A percentile compares a stretch with the other conserved stretches of the same genome.
These are phyloP conservation scores for Musa beccarii DNA, from an alignment of 176 grass and related monocot species.

Conservation along the genomic window DNA sequence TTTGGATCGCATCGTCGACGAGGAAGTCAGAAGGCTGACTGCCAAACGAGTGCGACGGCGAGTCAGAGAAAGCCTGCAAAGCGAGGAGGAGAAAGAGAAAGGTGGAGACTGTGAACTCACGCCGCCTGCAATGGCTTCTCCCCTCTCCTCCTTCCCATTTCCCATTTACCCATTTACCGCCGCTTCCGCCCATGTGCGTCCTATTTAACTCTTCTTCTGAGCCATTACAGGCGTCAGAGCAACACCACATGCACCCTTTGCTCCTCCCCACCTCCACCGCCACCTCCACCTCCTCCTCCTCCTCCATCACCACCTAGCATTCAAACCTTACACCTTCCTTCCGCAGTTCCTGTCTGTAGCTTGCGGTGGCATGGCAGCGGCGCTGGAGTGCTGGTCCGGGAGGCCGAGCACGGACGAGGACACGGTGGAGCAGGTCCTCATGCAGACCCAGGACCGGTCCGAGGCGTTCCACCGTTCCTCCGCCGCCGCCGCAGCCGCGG, in stretches of 20 bases:
- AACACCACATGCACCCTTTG: neutral
- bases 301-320: too few species aligned
- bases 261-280: neutral
- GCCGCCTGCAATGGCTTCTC: neutral
- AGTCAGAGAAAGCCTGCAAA: neutral
- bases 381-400: slow-evolving; percentile 95
- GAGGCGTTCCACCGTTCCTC: slow-evolving; percentile 59
- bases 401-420: slow-evolving; percentile 96
- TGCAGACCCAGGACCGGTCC: slow-evolving; percentile 70
- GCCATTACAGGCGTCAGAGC: neutral
- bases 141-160: neutral
- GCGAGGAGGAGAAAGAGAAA: neutral
- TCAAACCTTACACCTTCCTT: too few species aligned
- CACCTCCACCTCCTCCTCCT: too few species aligned
- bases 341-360: too few species aligned
- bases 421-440: slow-evolving; percentile 93
- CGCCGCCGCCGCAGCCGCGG: slow-evolving; percentile 22
- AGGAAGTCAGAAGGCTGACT: neutral
- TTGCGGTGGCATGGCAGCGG: slow-evolving; percentile 53
- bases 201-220: neutral
- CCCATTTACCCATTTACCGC: too few species aligned
- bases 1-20: too few species aligned
- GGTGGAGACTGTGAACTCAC: neutral
- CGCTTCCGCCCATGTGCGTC: neutral
- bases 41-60: neutral